Conservation (phyloP, 306 rosid genomes). For the Rubus idaeus region DNA sequence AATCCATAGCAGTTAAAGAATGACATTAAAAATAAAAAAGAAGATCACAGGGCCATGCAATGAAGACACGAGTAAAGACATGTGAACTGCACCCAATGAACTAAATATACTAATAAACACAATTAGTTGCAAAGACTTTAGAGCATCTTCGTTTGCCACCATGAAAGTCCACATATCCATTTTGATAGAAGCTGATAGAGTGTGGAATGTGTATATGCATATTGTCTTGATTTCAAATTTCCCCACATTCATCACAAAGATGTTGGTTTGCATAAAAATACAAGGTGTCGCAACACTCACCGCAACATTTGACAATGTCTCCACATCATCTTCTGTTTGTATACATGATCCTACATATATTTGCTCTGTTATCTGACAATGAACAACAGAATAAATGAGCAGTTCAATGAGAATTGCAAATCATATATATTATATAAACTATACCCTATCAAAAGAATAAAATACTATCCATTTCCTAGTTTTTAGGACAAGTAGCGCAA, state of each 20-base stretch:
- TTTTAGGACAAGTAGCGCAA: not conserved
- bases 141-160: not conserved
- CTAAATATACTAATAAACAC: not conserved
- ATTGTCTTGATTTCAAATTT: not conserved
- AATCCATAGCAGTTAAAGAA: conserved; percentile 31
- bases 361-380: conserved; percentile 81
- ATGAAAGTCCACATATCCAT: not conserved
- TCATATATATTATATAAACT: not conserved
- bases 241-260: not conserved
- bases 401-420: not conserved
- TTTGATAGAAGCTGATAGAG: not conserved
- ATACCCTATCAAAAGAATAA: not conserved
- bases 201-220: not conserved
- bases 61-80: not conserved
- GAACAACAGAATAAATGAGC: conserved; percentile 24
- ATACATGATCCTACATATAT: conserved; percentile 88
- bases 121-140: not conserved
- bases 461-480: not conserved
- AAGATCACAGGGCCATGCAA: not conserved
- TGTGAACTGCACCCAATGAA: not conserved
- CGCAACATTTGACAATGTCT: conserved; percentile 58
- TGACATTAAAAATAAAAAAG: conserved; percentile 13
- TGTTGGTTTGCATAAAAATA: conserved; percentile 5
- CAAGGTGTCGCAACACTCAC: conserved; percentile 36
- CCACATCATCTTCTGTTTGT: conserved; percentile 78